Percentiles rank a stretch among this genome's conserved stretches.
Evolutionary conservation across 2,329 filamentous ascomycete species (phyloP).

Genomic region (Colletotrichum siamense): DNA sequence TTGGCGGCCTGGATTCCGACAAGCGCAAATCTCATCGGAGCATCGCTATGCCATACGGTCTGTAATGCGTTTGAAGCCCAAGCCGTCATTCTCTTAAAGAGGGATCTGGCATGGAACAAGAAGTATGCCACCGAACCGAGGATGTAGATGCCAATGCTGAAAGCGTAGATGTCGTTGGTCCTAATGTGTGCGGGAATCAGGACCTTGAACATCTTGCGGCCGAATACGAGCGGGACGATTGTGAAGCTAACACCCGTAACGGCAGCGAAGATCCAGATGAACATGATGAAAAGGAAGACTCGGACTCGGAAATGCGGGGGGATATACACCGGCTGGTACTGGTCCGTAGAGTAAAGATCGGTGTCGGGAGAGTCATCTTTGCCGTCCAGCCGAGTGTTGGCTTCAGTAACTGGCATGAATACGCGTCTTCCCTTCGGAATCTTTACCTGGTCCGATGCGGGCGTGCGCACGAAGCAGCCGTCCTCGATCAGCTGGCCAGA

Average conservation of each 20-base stretch:
- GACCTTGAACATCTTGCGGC: conserved; percentile 76
- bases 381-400: conserved; percentile 70
- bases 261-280: conserved; percentile 93
- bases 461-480: conserved; percentile 88
- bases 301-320: conserved; percentile 84
- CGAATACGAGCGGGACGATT: conserved; percentile 84
- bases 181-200: conserved; percentile 74
- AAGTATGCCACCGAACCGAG: conserved; percentile 73
- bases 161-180: conserved; percentile 96
- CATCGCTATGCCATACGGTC: conserved; percentile 34
- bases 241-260: conserved; percentile 85
- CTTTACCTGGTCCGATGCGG: conserved; percentile 92
- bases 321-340: conserved; percentile 78
- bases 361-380: conserved; percentile 58
- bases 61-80: conserved; percentile 31
- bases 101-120: conserved; percentile 53
- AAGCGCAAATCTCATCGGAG: conserved; percentile 31
- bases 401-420: conserved; percentile 77
- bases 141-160: conserved; percentile 87
- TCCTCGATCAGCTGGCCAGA: conserved; percentile 66
- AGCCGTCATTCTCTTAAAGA: conserved; percentile 36
- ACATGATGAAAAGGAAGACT: conserved; percentile 83
- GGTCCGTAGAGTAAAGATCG: conserved; percentile 60
- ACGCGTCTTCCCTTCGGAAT: conserved; percentile 84
- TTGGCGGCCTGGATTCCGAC: conserved; percentile 39